Percentiles rank a stretch among this genome's conserved stretches.
Conservation (phyloP, 768 basidiomycete genomes). For the Cyathus striatus region DNA sequence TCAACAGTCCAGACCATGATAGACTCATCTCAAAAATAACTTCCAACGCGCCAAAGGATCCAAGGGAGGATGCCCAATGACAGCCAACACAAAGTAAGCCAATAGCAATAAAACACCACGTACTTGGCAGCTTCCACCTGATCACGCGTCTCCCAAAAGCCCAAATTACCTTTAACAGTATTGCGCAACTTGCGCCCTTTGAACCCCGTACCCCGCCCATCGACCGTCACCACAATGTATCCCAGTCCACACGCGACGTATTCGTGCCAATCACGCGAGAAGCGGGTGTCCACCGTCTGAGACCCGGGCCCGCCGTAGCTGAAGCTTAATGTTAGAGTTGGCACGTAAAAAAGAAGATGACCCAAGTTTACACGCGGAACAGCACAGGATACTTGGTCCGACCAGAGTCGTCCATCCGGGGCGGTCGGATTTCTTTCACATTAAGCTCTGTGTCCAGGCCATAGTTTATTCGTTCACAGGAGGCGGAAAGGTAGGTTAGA, state of each 20-base stretch:
- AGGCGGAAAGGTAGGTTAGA: conserved; percentile 1
- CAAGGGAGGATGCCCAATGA: too few species aligned
- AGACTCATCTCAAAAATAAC: too few species aligned
- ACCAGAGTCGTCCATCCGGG: conserved; percentile 91
- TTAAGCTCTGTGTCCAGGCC: conserved; percentile 77
- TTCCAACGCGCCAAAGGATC: too few species aligned
- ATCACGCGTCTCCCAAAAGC: conserved; percentile 84
- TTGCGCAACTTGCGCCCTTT: conserved; percentile 84
- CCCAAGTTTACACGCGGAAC: conserved; percentile 61
- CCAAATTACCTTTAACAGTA: conserved; percentile 83
- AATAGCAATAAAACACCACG: too few species aligned
- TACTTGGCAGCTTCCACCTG: conserved; percentile 87
- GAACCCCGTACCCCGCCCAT: conserved; percentile 92
- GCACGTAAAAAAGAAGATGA: conserved; percentile 3
- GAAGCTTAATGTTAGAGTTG: conserved; percentile 1
- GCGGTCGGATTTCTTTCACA: conserved; percentile 87
- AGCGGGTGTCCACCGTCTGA: conserved; percentile 69
- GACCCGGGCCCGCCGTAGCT: conserved; percentile 91
- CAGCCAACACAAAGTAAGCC: too few species aligned
- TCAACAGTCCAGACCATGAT: too few species aligned
- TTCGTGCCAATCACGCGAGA: conserved; percentile 77
- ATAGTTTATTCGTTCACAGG: too few species aligned
- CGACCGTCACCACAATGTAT: conserved; percentile 84
- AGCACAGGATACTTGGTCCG: conserved; percentile 93
- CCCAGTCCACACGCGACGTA: conserved; percentile 78